phyloP scores from a whole-genome alignment of 371 early-diverging fungal species.

The Amoeboaphelidium protococcarum region DNA sequence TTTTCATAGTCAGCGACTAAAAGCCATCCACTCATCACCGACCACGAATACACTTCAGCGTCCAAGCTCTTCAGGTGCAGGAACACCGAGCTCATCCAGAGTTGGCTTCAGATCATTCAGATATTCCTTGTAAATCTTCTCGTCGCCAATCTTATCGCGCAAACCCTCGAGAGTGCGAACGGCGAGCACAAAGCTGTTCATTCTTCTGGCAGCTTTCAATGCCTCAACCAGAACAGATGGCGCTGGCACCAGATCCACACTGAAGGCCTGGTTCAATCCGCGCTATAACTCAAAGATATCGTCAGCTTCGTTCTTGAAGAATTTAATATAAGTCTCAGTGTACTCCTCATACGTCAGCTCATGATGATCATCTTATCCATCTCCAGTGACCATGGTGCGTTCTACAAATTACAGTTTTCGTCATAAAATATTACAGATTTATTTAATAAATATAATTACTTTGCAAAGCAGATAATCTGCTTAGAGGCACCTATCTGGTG shows the following conservation, averaged over 20 bases:
- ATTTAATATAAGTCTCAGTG: not conserved
- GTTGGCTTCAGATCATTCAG: not conserved
- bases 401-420: too few relatives aligned
- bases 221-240: not conserved
- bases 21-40: too few relatives aligned
- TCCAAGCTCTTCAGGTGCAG: slow-evolving; percentile 1
- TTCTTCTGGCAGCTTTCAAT: not conserved
- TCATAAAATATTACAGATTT: too few relatives aligned
- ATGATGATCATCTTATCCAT: not conserved
- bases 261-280: not conserved
- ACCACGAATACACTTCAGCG: too few relatives aligned
- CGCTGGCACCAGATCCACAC: not conserved
- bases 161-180: not conserved
- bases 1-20: too few relatives aligned
- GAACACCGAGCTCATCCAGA: not conserved
- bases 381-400: too few relatives aligned
- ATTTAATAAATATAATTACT: too few relatives aligned
- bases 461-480: too few relatives aligned
- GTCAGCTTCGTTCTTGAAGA: not conserved
- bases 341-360: not conserved
- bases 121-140: not conserved
- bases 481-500: too few relatives aligned
- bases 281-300: not conserved
- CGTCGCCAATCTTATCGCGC: not conserved
- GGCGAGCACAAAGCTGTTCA: not conserved